These are phyloP conservation scores for Porodaedalea pini DNA, from an alignment of 1,284 basidiomycete species.

Conservation along the genomic window DNA sequence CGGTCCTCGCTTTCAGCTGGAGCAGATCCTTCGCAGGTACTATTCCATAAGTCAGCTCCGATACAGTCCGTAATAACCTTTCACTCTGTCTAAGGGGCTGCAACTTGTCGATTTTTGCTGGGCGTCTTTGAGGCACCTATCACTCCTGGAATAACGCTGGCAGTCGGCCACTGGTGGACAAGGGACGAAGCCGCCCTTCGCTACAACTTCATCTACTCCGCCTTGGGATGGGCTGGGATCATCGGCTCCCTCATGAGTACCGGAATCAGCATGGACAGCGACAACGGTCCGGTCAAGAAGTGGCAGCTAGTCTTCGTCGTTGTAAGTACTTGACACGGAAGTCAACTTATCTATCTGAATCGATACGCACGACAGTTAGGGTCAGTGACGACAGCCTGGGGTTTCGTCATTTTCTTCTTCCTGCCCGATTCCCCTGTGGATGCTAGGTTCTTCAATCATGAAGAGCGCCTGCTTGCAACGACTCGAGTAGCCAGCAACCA, in stretches of 20 bases:
- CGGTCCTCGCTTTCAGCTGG: constrained; percentile 12
- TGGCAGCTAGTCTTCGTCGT: constrained; percentile 17
- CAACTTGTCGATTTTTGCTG: constrained; percentile 36
- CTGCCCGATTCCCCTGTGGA: constrained; percentile 18
- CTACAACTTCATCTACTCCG: constrained; percentile 18
- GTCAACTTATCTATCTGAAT: not conserved
- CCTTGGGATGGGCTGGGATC: constrained; percentile 17
- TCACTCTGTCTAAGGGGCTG: not conserved
- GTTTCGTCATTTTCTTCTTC: constrained; percentile 26
- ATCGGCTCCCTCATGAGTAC: constrained; percentile 16
- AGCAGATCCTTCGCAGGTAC: constrained; percentile 29
- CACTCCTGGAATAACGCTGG: constrained; percentile 16
- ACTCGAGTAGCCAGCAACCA: constrained; percentile 33
- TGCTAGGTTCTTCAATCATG: constrained; percentile 10
- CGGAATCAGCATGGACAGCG: constrained; percentile 10
- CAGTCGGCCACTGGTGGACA: constrained; percentile 20
- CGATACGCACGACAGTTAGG: constrained; percentile 9
- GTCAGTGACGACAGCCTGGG: constrained; percentile 10
- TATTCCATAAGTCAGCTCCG: constrained; percentile 36
- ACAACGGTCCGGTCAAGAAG: constrained; percentile 2
- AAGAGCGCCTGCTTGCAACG: constrained; percentile 35
- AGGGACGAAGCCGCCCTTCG: constrained; percentile 17
- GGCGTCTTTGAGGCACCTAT: constrained; percentile 45
- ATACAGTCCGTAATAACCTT: constrained; percentile 12
- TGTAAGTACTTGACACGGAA: not conserved